Conservation (phyloP, 371 early-diverging fungal species). For the Apophysomyces trapeziformis region DNA sequence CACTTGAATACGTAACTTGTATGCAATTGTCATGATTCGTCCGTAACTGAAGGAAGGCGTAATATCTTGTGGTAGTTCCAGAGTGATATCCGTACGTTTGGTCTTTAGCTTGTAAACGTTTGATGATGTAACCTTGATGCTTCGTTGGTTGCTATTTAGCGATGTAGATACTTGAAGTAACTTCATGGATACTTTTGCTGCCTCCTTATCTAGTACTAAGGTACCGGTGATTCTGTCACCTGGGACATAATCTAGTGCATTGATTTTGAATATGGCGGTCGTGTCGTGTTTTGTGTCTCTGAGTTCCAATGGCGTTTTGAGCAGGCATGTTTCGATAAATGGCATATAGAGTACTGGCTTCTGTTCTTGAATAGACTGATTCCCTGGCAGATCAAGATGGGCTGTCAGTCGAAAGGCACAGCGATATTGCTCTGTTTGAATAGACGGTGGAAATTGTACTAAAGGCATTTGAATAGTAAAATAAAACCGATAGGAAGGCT, state of each 20-base stretch:
- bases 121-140: background rate
- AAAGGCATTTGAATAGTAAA: constrained; percentile 49
- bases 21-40: constrained; percentile 6
- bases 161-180: background rate
- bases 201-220: background rate
- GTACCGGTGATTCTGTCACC: constrained; percentile 27
- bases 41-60: constrained; percentile 12
- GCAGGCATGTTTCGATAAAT: constrained; percentile 38
- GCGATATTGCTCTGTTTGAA: constrained; percentile 25
- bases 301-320: constrained; percentile 29
- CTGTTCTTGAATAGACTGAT: constrained; percentile 13
- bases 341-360: constrained; percentile 34
- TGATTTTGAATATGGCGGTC: constrained; percentile 15
- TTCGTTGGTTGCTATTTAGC: background rate
- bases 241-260: constrained; percentile 35
- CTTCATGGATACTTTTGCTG: background rate
- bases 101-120: background rate
- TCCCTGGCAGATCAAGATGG: constrained; percentile 19
- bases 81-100: background rate
- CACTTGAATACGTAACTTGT: background rate
- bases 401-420: constrained; percentile 39
- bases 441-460: constrained; percentile 44
- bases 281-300: constrained; percentile 12
- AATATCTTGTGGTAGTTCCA: background rate
- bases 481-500: constrained; percentile 26